Conservation (phyloP, 106 monocot genomes). For the Acorus gramineus region DNA sequence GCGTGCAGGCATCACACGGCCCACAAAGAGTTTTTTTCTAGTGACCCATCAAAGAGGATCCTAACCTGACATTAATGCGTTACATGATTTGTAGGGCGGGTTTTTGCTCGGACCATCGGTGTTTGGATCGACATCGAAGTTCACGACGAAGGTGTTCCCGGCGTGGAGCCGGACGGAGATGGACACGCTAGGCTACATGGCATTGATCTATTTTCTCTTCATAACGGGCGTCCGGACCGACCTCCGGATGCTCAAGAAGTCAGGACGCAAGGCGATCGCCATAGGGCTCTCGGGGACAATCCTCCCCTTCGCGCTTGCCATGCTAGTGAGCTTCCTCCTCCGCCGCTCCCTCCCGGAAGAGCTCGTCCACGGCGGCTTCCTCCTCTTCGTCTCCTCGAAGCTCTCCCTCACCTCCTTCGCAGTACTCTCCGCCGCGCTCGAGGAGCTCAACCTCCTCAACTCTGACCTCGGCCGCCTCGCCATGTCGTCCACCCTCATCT, state of each 20-base stretch:
- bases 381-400: slow-evolving; percentile 15
- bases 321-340: neutral
- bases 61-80: neutral
- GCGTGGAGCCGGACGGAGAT: neutral
- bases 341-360: neutral
- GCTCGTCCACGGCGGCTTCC: neutral
- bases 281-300: neutral
- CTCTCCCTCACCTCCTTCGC: slow-evolving; percentile 42
- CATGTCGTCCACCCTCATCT: slow-evolving; percentile 34
- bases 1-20: too few species aligned
- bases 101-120: slow-evolving; percentile 29
- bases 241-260: slow-evolving; percentile 10
- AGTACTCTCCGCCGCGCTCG: slow-evolving; percentile 26
- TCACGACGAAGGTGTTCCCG: slow-evolving; percentile 12
- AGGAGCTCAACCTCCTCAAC: slow-evolving; percentile 44
- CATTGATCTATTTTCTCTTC: slow-evolving; percentile 33
- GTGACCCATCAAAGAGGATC: too few species aligned
- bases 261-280: too few species aligned
- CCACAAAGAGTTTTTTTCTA: too few species aligned
- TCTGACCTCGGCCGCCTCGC: slow-evolving; percentile 41
- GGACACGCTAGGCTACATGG: too few species aligned
- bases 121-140: slow-evolving; percentile 6
- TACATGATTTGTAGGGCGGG: slow-evolving; percentile 13
- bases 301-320: slow-evolving; percentile 8
- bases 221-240: slow-evolving; percentile 38